Conservation (phyloP, 768 basidiomycete genomes). For the Tulasnella sp. region DNA sequence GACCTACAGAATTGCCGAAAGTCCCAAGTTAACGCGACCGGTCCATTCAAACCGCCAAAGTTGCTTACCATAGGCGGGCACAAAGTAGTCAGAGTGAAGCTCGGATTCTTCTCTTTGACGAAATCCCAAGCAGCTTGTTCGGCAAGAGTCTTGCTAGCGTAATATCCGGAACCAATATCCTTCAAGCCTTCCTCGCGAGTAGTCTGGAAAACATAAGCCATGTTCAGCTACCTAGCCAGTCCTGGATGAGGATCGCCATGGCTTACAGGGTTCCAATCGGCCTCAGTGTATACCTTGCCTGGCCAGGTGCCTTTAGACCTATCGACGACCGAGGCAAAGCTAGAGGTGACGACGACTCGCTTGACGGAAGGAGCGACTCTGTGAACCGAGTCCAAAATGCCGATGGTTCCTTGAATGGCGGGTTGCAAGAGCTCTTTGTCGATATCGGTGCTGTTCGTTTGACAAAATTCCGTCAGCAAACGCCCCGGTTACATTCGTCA, state of each 20-base stretch:
- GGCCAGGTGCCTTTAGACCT: neutral
- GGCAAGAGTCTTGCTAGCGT: no score
- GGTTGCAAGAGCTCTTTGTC: neutral
- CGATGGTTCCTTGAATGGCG: conserved; percentile 36
- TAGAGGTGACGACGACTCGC: conserved; percentile 39
- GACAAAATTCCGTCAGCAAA: neutral
- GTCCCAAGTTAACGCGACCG: neutral
- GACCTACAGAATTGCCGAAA: conserved; percentile 3
- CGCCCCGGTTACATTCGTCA: neutral
- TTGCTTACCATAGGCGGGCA: conserved; percentile 57
- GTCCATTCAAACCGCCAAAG: no score
- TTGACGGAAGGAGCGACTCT: conserved; percentile 26
- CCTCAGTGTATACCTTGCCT: conserved; percentile 31
- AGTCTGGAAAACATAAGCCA: conserved; percentile 19
- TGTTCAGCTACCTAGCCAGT: neutral
- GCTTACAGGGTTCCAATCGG: conserved; percentile 33
- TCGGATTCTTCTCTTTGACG: no score
- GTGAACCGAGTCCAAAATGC: conserved; percentile 36
- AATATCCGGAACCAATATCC: no score
- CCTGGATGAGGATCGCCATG: neutral
- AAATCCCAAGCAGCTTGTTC: no score
- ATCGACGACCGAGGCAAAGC: conserved; percentile 39
- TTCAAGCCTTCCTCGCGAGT: neutral
- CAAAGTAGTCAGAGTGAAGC: conserved; percentile 38
- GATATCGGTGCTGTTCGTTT: neutral